A percentile compares a stretch with the other conserved stretches of the same genome.
Conservation (phyloP, 441 rosid genomes). For the Syzygium syzygioides region DNA sequence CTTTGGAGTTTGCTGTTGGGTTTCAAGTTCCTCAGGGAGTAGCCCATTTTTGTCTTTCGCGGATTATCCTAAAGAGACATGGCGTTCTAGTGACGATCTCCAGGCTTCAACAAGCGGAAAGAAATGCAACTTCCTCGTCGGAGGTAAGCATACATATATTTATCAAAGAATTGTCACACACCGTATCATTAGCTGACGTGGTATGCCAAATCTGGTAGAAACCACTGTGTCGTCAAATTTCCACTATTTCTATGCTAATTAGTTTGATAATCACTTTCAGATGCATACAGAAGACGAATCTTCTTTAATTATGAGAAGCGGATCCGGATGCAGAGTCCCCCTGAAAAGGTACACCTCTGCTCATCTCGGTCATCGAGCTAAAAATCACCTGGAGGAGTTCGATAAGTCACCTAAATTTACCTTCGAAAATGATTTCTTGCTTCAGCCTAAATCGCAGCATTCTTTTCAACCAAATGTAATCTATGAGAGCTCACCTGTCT, state of each 20-base stretch:
- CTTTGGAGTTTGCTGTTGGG: conserved; percentile 27
- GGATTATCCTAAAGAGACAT: conserved; percentile 8
- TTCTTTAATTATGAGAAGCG: conserved; percentile 22
- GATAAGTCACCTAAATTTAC: neutral
- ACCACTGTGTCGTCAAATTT: neutral
- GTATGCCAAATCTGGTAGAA: neutral
- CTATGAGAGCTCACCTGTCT: neutral
- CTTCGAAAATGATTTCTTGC: neutral
- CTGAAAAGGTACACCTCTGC: conserved; percentile 11
- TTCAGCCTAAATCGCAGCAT: neutral
- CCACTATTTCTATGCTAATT: neutral
- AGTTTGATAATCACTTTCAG: neutral
- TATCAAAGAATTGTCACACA: neutral
- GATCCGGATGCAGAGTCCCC: conserved; percentile 15
- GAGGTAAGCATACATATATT: conserved; percentile 19
- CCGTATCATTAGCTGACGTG: neutral
- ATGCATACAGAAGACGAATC: conserved; percentile 7
- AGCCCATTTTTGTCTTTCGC: conserved; percentile 21
- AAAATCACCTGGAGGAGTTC: neutral
- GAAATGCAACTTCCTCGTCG: conserved; percentile 25
- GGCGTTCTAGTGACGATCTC: neutral
- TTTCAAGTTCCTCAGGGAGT: conserved; percentile 1
- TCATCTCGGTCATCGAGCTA: neutral
- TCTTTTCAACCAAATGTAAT: neutral
- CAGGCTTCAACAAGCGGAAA: conserved; percentile 3